Evolutionary conservation across 176 grass and related monocot genomes (phyloP).

Genomic region (Ensete glaucum): DNA sequence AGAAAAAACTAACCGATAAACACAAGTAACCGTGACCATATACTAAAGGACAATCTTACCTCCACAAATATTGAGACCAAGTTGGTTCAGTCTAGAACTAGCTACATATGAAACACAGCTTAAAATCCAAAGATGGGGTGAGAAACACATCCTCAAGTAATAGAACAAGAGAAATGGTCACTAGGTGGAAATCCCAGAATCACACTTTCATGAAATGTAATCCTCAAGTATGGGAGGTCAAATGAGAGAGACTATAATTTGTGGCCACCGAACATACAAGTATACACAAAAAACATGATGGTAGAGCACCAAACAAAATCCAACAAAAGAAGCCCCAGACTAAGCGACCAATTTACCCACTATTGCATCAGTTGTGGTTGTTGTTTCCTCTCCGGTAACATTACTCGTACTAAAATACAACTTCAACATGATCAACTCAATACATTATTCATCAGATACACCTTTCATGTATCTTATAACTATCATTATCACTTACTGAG

Average conservation of each 20-base stretch:
- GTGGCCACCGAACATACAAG: neutral
- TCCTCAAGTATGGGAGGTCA: neutral
- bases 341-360: neutral
- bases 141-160: neutral
- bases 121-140: neutral
- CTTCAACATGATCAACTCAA: too few species aligned
- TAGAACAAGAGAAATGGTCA: neutral
- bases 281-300: neutral
- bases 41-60: neutral
- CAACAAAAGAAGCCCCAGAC: neutral
- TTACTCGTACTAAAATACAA: too few species aligned
- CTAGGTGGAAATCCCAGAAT: too few species aligned
- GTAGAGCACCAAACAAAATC: neutral
- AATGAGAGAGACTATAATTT: neutral
- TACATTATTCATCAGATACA: too few species aligned
- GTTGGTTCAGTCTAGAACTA: neutral
- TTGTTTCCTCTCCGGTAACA: neutral
- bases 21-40: neutral
- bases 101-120: neutral
- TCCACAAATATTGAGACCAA: neutral
- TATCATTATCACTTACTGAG: too few species aligned
- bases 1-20: neutral
- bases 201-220: neutral
- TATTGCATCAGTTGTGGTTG: neutral
- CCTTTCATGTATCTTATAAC: too few species aligned